Evolutionary conservation across 2,329 filamentous ascomycete genomes (phyloP), one percentile per base, ranked within the genome.

Genomic region (Phymatotrichopsis omnivora): DNA sequence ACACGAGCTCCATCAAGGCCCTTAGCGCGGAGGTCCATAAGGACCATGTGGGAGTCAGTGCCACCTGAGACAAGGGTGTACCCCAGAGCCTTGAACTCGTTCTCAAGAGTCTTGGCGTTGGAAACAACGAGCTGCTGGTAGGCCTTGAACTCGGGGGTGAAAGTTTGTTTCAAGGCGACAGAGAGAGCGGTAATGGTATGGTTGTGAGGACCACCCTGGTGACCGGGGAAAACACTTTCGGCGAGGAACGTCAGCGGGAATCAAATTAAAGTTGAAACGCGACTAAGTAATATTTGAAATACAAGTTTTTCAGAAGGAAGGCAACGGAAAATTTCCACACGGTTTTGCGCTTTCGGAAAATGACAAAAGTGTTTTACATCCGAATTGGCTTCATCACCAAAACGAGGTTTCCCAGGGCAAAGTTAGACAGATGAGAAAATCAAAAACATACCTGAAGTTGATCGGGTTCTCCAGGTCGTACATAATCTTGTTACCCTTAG

Each of bases 141-240:
- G 52, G 80, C 73, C 70, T 83, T 83, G 76, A 96, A 98, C 58
- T 96, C 89, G 44, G 82, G 78, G 40, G 77, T 80, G 58, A 85
- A 79, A 19, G 91, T 89, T 71, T 98, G 91, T 71, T 94, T 87
- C 56, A 98, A 74, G 33, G 91, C 91, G 48, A 98, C 91, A 27
- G 91, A 80, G 53, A 98, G 75, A 39, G 91, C 91, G 52, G 89
- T 96, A 69, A 98, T 98, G 64, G 91, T 98, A 77, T 98, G 91
- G 74, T 98, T 98, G 75, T 98, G 91, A 42, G 91, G 91, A 24
- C 91, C 91, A 63, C 91, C 91, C 71, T 98, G 91, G 72, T 98
- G 91, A 52, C 91, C 91, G 45, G 91, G 91, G 78, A 98, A 98
- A 65, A 98, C 91, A 47, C 91, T 59, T 12, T 32, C 14, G 8